Evolutionary conservation across 306 rosid genomes (phyloP), one percentile per base, ranked within the genome.

Genomic region (Lablab purpureus): DNA sequence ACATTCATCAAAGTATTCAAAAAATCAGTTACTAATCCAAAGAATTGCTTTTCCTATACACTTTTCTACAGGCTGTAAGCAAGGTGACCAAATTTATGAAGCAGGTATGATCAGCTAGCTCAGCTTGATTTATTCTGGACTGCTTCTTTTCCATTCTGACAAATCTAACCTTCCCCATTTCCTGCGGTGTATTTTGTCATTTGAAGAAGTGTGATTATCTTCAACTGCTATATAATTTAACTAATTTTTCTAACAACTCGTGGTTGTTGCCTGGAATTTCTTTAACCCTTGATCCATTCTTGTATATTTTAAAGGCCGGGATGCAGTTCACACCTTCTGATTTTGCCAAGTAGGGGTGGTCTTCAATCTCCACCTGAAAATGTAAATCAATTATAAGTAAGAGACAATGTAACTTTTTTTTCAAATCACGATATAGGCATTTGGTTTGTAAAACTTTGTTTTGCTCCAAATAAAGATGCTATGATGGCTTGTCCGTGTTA

Each of bases 231-330:
- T 82, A 95, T 87, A 88, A 71, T 87, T 85, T 90, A 83, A 95
- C 91, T 34, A 93, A 88, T 78, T 82, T 91, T 67, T 95, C 99
- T 74, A 95, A 83, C 68, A 90, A 40, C 34, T 93, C 86, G 43
- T 85, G 89, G 76, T 81, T 77, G 65, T 80, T 88, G 65, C 91
- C 97, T 2, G 93, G 77, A 80, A 94, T 87, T 82, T 94, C 99
- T 74, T 86, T 88, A 50, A 92, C 97, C 76, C 89, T 87, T 77
- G 92, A 87, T 67, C 99, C 99, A 40, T 94, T 94, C 86, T 90
- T 94, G 86, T 94, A 94, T 83, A 94, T 94, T 84, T 86, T 92
- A 83, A 92, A 94, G n/a, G 91, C 86, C 34, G 99, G 99, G 22
- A 90, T 40, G 14, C 87, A 81, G 67, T 80, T 87, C 79, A 94